These are phyloP conservation scores for Fusarium lateritium DNA, from an alignment of 2,329 filamentous ascomycete species.

Conservation along the genomic window DNA sequence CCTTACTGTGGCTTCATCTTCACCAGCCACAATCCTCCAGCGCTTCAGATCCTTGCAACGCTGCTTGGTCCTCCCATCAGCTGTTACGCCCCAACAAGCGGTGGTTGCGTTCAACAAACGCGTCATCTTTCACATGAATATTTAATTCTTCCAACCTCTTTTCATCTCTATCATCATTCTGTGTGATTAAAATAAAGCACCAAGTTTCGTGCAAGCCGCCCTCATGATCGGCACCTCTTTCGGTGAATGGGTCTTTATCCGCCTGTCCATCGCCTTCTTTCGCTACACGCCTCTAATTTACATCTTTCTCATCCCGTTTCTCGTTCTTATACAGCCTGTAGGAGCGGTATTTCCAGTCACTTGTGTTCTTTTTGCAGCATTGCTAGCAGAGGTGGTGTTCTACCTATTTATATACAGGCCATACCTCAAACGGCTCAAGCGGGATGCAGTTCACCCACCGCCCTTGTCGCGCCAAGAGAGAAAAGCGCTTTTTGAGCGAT, in stretches of 20 bases:
- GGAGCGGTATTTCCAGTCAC: conserved; percentile 27
- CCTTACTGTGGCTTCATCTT: neutral
- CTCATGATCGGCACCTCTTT: conserved; percentile 58
- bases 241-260: conserved; percentile 62
- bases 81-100: conserved; percentile 34
- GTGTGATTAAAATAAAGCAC: neutral
- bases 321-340: conserved; percentile 42
- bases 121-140: conserved; percentile 16
- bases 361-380: conserved; percentile 48
- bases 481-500: conserved; percentile 68
- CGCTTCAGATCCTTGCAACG: conserved; percentile 27
- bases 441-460: conserved; percentile 58
- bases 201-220: conserved; percentile 11
- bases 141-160: neutral
- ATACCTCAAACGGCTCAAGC: conserved; percentile 57
- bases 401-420: conserved; percentile 61
- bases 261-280: conserved; percentile 59
- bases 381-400: conserved; percentile 60
- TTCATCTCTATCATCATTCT: neutral
- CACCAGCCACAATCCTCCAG: conserved; percentile 30
- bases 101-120: conserved; percentile 36
- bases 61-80: conserved; percentile 13
- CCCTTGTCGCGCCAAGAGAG: conserved; percentile 63
- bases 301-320: conserved; percentile 49
- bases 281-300: conserved; percentile 62